Conservation (phyloP, 139 green algal species). For the Coelastrella sp. region DNA sequence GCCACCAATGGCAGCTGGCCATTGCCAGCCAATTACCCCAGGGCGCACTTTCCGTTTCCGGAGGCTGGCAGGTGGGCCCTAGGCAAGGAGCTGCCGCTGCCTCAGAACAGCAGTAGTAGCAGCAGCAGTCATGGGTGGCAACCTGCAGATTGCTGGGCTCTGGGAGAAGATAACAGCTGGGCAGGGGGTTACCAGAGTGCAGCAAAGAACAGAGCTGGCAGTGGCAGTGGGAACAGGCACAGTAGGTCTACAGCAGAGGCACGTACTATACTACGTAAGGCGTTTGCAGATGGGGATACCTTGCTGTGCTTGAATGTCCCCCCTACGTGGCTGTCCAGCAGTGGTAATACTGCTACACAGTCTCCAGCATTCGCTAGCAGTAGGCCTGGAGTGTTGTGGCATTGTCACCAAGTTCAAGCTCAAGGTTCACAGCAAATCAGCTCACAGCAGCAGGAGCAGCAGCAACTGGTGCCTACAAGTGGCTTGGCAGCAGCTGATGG, state of each 20-base stretch:
- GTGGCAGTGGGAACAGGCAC: not conserved
- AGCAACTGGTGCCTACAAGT: not conserved
- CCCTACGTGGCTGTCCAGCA: conserved; percentile 41
- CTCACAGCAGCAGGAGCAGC: not conserved
- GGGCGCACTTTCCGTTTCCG: conserved; percentile 52
- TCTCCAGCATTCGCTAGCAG: conserved; percentile 25
- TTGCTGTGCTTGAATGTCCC: conserved; percentile 49
- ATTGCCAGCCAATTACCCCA: conserved; percentile 22
- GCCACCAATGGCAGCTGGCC: conserved; percentile 11
- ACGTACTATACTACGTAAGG: conserved; percentile 18
- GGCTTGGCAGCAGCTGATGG: not conserved
- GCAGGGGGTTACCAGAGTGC: not conserved
- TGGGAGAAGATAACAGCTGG: conserved; percentile 50
- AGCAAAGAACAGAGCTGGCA: not conserved
- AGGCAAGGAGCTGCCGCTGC: conserved; percentile 38
- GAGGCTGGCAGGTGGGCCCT: conserved; percentile 45
- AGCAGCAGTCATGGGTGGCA: not conserved
- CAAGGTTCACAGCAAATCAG: not conserved
- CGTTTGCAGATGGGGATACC: conserved; percentile 51
- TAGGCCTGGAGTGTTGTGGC: conserved; percentile 49
- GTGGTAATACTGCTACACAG: not conserved
- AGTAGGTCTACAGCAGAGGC: not conserved
- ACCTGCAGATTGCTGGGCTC: conserved; percentile 1
- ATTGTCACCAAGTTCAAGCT: conserved; percentile 43
- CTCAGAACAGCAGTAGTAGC: conserved; percentile 4